Conservation (phyloP, 768 basidiomycete species). For the Xanthoconium stramineum region DNA sequence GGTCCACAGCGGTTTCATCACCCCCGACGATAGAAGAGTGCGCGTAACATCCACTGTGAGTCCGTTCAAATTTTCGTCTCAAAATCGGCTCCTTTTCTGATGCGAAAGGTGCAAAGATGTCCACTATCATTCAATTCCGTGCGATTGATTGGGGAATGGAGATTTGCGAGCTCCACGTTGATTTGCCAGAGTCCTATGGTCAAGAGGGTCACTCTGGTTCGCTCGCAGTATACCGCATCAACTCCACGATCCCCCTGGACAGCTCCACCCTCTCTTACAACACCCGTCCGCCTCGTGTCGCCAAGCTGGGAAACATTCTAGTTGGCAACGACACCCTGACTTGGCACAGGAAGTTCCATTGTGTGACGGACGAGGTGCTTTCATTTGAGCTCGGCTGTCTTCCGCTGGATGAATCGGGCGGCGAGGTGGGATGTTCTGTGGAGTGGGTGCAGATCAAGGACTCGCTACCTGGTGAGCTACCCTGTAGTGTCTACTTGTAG, state of each 20-base stretch:
- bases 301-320: slow-evolving; percentile 1
- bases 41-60: slow-evolving; percentile 5
- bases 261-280: slow-evolving; percentile 5
- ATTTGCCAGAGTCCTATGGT: slow-evolving; percentile 3
- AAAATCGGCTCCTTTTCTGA: background rate
- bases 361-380: slow-evolving; percentile 8
- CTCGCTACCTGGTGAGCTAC: slow-evolving; percentile 6
- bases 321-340: background rate
- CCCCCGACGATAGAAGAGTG: slow-evolving; percentile 8
- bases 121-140: slow-evolving; percentile 14
- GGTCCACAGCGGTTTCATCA: slow-evolving; percentile 9
- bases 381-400: slow-evolving; percentile 14
- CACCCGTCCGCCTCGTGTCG: slow-evolving; percentile 4
- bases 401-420: slow-evolving; percentile 4
- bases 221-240: slow-evolving; percentile 4
- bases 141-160: slow-evolving; percentile 17
- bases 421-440: slow-evolving; percentile 3
- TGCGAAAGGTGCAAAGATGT: background rate
- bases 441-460: slow-evolving; percentile 17
- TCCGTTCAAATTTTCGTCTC: background rate
- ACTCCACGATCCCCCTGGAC: slow-evolving; percentile 10
- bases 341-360: slow-evolving; percentile 13
- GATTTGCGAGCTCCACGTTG: slow-evolving; percentile 10
- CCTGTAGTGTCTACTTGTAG: background rate
- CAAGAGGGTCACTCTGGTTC: slow-evolving; percentile 3